A percentile compares a stretch with the other conserved stretches of the same genome.
phyloP scores from a whole-genome alignment of 2,329 filamentous ascomycete genomes.

The Colletotrichum destructivum region DNA sequence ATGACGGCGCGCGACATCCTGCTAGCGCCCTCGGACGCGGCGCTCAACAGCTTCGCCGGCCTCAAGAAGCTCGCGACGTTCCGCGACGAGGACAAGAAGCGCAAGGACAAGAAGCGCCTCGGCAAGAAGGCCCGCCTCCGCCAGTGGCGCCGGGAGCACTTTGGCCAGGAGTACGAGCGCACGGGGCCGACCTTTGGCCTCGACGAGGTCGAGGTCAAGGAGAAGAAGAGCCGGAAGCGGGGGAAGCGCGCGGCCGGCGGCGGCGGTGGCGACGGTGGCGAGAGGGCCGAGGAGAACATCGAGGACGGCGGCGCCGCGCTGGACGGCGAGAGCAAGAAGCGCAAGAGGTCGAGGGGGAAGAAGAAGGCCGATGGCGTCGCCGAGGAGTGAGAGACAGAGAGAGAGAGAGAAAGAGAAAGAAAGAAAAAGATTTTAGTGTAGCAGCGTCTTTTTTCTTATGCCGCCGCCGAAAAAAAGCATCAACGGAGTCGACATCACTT shows the following conservation, averaged over 20 bases:
- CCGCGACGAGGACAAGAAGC: conserved; percentile 90
- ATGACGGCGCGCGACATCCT: conserved; percentile 93
- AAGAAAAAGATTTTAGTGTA: not conserved
- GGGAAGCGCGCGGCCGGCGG: conserved; percentile 2
- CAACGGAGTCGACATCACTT: not conserved
- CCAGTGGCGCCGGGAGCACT: conserved; percentile 83
- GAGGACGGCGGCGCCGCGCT: conserved; percentile 49
- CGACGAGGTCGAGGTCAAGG: conserved; percentile 52
- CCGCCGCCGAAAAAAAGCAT: not conserved
- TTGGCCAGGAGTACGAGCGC: conserved; percentile 71
- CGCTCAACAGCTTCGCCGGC: conserved; percentile 91
- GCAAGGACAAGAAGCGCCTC: conserved; percentile 87
- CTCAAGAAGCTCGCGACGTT: conserved; percentile 96
- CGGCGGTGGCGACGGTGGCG: conserved; percentile 38
- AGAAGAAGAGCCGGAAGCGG: conserved; percentile 46
- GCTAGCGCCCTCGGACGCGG: conserved; percentile 85
- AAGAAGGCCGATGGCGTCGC: conserved; percentile 52
- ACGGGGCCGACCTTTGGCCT: conserved; percentile 73
- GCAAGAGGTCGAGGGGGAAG: conserved; percentile 66
- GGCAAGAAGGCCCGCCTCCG: conserved; percentile 93
- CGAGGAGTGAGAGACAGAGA: conserved; percentile 12
- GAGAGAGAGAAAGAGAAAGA: too few relatives aligned
- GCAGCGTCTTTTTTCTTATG: not conserved
- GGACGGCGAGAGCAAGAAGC: conserved; percentile 59
- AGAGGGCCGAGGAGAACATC: conserved; percentile 47